These are phyloP conservation scores for Lactarius hatsudake DNA, from an alignment of 768 basidiomycete genomes.

Conservation along the genomic window DNA sequence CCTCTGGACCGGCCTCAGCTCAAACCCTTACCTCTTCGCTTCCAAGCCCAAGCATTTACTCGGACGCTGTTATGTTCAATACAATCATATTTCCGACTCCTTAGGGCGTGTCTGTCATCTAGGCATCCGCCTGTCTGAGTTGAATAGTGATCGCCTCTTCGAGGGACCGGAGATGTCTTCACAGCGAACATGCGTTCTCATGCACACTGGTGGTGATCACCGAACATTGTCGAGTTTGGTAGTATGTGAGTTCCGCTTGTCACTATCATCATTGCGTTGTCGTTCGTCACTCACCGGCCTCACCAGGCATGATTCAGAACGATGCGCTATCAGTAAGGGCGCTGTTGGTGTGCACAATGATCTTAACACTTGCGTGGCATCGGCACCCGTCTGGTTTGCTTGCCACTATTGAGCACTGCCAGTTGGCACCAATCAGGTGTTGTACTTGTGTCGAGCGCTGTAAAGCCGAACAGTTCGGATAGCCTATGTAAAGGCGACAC, in stretches of 20 bases:
- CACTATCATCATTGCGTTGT: not conserved
- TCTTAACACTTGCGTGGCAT: not conserved
- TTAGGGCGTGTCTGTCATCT: constrained; percentile 1
- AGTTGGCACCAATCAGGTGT: constrained; percentile 1
- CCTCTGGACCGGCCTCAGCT: not conserved
- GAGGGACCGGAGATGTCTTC: constrained; percentile 4
- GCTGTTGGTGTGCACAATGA: constrained; percentile 1
- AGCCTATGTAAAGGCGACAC: constrained; percentile 15
- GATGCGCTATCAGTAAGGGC: not conserved
- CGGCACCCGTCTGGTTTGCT: not conserved
- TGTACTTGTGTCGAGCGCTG: not conserved
- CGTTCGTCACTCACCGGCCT: not conserved
- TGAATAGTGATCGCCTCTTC: constrained; percentile 4
- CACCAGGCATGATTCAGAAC: not conserved
- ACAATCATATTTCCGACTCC: not conserved
- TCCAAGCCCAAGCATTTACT: not conserved
- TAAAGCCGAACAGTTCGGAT: constrained; percentile 19
- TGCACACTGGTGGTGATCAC: constrained; percentile 6
- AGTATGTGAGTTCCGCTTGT: not conserved
- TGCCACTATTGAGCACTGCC: constrained; percentile 3
- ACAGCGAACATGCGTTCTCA: constrained; percentile 5
- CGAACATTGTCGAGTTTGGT: not conserved
- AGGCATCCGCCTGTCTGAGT: not conserved
- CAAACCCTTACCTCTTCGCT: constrained; percentile 6
- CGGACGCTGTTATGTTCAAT: constrained; percentile 8